Percentiles rank a stretch among this genome's conserved stretches.
Evolutionary conservation across 768 basidiomycete species (phyloP).

Genomic region (Gyrodon lividus): DNA sequence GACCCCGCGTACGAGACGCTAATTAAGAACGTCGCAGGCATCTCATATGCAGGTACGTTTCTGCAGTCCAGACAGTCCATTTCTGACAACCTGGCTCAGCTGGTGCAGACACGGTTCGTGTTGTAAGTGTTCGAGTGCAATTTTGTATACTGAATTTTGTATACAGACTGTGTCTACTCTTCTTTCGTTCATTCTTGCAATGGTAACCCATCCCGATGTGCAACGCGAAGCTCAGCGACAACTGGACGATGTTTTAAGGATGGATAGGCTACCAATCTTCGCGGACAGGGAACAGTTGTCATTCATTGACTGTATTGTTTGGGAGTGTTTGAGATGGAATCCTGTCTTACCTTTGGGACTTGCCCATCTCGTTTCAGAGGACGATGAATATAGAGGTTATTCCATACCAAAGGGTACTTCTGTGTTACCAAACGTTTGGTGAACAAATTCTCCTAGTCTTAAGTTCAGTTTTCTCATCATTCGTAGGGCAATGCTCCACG

Average conservation of each 20-base stretch:
- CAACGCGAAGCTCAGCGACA: slow-evolving; percentile 50
- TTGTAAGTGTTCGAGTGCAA: slow-evolving; percentile 26
- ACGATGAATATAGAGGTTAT: slow-evolving; percentile 47
- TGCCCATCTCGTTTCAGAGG: slow-evolving; percentile 28
- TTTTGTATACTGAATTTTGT: slow-evolving; percentile 5
- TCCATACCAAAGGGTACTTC: slow-evolving; percentile 45
- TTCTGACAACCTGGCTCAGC: slow-evolving; percentile 14
- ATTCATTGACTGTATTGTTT: slow-evolving; percentile 35
- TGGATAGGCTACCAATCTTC: slow-evolving; percentile 45
- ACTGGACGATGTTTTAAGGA: slow-evolving; percentile 47
- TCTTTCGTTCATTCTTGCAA: slow-evolving; percentile 50
- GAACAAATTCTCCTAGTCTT: slow-evolving; percentile 12
- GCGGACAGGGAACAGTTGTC: slow-evolving; percentile 42
- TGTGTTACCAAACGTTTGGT: slow-evolving; percentile 50
- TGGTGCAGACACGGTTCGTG: slow-evolving; percentile 26
- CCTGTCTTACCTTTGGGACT: slow-evolving; percentile 33
- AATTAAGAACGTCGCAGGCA: slow-evolving; percentile 50
- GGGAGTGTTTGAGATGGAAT: slow-evolving; percentile 43
- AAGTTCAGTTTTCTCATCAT: slow-evolving; percentile 15
- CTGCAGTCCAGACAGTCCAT: background rate
- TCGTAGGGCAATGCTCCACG: slow-evolving; percentile 43
- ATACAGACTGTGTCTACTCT: slow-evolving; percentile 50
- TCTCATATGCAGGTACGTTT: slow-evolving; percentile 44
- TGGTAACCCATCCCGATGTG: slow-evolving; percentile 52
- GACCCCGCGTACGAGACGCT: slow-evolving; percentile 41